A percentile compares a stretch with the other conserved stretches of the same genome.
phyloP scores from a whole-genome alignment of 768 basidiomycete species.

The Mycena olivaceomarginata region DNA sequence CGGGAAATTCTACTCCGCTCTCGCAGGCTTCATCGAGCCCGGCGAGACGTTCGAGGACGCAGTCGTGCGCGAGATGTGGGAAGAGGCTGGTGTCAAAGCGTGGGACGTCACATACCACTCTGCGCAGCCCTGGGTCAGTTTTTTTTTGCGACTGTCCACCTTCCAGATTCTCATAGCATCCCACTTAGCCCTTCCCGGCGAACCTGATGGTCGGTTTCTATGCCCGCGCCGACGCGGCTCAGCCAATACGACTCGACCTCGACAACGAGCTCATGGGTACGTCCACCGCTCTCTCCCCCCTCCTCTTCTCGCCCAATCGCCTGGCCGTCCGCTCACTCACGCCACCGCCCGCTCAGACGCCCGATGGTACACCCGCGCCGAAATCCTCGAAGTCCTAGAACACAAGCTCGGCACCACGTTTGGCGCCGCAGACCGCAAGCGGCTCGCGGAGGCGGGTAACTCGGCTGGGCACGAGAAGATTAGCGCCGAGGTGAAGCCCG shows the following conservation, averaged over 20 bases:
- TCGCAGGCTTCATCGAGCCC: slow-evolving; percentile 96
- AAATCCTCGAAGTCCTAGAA: slow-evolving; percentile 79
- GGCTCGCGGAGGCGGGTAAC: slow-evolving; percentile 63
- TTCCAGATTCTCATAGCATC: slow-evolving; percentile 9
- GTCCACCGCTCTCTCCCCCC: slow-evolving; percentile 44
- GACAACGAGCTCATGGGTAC: slow-evolving; percentile 96
- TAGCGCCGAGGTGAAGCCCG: not conserved
- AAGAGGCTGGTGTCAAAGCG: slow-evolving; percentile 95
- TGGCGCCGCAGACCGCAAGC: slow-evolving; percentile 69
- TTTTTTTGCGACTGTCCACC: not conserved
- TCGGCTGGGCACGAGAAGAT: slow-evolving; percentile 60
- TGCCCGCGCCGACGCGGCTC: slow-evolving; percentile 82
- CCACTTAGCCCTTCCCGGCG: slow-evolving; percentile 88
- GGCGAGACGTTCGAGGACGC: slow-evolving; percentile 97
- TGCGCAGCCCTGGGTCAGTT: slow-evolving; percentile 88
- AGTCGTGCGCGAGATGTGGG: slow-evolving; percentile 94
- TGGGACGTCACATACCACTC: slow-evolving; percentile 92
- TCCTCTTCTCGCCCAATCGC: not conserved
- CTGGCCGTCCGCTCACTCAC: not conserved
- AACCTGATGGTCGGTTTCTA: slow-evolving; percentile 95
- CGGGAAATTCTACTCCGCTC: slow-evolving; percentile 86
- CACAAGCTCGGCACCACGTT: slow-evolving; percentile 72
- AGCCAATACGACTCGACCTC: slow-evolving; percentile 88
- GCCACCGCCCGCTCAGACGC: slow-evolving; percentile 75
- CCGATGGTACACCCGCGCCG: slow-evolving; percentile 88